Percentiles rank a stretch among this genome's conserved stretches.
Evolutionary conservation across 2,329 filamentous ascomycete genomes (phyloP).

Genomic region (Cercospora zeae-maydis): DNA sequence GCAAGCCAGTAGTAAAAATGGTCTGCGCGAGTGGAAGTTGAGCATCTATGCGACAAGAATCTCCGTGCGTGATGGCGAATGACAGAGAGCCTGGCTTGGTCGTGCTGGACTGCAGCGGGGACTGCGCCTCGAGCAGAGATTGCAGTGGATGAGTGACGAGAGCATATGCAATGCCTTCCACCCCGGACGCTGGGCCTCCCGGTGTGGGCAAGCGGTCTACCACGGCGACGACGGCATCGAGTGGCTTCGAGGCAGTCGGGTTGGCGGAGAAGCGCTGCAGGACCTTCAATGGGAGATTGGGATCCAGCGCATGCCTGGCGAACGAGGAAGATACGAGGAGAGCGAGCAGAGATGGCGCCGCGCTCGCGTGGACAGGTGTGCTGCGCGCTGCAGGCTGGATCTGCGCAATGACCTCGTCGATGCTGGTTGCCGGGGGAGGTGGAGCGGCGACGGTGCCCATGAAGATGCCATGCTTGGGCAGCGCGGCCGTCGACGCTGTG

Average conservation of each 20-base stretch:
- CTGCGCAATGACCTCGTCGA: slow-evolving; percentile 19
- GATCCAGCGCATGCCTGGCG: slow-evolving; percentile 27
- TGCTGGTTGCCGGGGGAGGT: slow-evolving; percentile 5
- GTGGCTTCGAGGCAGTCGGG: slow-evolving; percentile 10
- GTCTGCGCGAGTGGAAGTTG: slow-evolving; percentile 71
- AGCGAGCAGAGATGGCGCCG: slow-evolving; percentile 17
- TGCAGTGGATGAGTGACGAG: slow-evolving; percentile 17
- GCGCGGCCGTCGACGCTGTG: slow-evolving; percentile 12
- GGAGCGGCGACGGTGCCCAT: slow-evolving; percentile 17
- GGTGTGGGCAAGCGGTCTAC: slow-evolving; percentile 31
- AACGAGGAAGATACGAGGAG: slow-evolving; percentile 27
- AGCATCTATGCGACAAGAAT: slow-evolving; percentile 13
- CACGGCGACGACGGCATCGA: slow-evolving; percentile 31
- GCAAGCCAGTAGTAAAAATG: slow-evolving; percentile 66
- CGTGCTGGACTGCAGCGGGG: slow-evolving; percentile 18
- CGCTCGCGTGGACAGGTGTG: slow-evolving; percentile 3
- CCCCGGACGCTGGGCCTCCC: slow-evolving; percentile 12
- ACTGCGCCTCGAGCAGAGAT: slow-evolving; percentile 11
- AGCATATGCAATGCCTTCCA: slow-evolving; percentile 34
- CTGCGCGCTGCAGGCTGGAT: slow-evolving; percentile 15
- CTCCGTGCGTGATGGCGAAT: slow-evolving; percentile 19
- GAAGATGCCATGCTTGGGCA: slow-evolving; percentile 7
- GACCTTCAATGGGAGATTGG: slow-evolving; percentile 21
- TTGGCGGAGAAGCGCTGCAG: slow-evolving; percentile 17
- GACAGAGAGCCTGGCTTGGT: slow-evolving; percentile 32